Conservation (phyloP, 1,139 yeast genomes). For the Maudiozyma humilis region DNA sequence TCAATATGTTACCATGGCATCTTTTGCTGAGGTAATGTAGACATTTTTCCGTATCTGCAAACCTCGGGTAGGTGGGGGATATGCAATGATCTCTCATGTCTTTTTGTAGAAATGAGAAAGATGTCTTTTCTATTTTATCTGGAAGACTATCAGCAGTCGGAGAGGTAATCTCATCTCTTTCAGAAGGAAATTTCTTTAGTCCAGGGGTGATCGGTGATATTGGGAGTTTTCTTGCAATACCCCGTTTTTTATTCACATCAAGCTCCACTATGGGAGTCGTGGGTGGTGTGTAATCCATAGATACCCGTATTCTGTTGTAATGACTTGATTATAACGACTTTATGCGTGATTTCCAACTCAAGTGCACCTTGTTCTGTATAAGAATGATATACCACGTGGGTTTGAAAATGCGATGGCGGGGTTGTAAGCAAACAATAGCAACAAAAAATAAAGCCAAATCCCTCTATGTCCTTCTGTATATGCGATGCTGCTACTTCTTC, state of each 20-base stretch:
- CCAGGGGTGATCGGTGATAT: conserved; percentile 2
- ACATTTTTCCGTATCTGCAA: conserved; percentile 1
- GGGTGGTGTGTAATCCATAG: conserved; percentile 6
- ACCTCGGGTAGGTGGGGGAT: conserved; percentile 3
- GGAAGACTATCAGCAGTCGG: background rate
- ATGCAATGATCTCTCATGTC: conserved; percentile 1
- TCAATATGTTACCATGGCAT: background rate
- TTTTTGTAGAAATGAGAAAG: background rate
- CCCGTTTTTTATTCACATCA: background rate
- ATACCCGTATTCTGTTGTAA: background rate
- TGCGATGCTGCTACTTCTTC: too few species aligned
- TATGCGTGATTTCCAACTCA: too few species aligned
- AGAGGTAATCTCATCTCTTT: background rate
- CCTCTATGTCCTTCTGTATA: too few species aligned
- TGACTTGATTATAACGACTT: too few species aligned
- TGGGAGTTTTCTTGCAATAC: background rate
- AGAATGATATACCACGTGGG: background rate
- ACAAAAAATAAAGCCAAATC: too few species aligned
- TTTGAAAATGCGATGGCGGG: background rate
- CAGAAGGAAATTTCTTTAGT: background rate
- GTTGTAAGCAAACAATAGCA: background rate
- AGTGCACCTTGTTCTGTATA: background rate
- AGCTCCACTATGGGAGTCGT: conserved; percentile 1
- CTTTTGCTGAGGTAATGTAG: background rate
- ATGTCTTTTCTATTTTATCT: background rate